These are phyloP conservation scores for Aspergillus haitiensis DNA, from an alignment of 495 filamentous ascomycete species.

Conservation along the genomic window DNA sequence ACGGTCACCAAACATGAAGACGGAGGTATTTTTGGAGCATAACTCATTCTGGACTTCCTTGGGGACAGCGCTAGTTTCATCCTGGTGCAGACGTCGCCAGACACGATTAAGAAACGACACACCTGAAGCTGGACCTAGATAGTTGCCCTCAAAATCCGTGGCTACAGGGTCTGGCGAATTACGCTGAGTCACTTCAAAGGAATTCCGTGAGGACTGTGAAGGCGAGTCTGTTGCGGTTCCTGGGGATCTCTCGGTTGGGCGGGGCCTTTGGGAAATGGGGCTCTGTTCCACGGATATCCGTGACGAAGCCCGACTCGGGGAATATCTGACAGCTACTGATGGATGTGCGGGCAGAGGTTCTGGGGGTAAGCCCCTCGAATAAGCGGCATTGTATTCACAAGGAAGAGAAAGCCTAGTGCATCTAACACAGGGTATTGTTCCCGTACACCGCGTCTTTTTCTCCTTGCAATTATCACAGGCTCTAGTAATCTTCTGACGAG, in stretches of 20 bases:
- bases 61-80: constrained; percentile 38
- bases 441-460: constrained; percentile 49
- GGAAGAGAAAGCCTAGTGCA: constrained; percentile 41
- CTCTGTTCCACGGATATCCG: constrained; percentile 14
- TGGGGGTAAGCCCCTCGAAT: constrained; percentile 47
- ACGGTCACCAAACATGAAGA: constrained; percentile 49
- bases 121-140: constrained; percentile 47
- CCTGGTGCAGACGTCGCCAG: constrained; percentile 46
- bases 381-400: constrained; percentile 47
- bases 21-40: constrained; percentile 38
- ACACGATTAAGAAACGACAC: constrained; percentile 50
- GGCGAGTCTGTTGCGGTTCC: constrained; percentile 5
- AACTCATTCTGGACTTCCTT: constrained; percentile 38
- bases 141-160: constrained; percentile 50
- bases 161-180: constrained; percentile 47
- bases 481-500: constrained; percentile 47
- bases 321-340: constrained; percentile 16
- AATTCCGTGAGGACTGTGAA: constrained; percentile 12
- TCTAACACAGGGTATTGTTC: constrained; percentile 45
- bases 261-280: constrained; percentile 17
- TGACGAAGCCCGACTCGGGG: constrained; percentile 11
- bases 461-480: constrained; percentile 51
- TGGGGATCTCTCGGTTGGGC: constrained; percentile 8
- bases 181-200: constrained; percentile 28
- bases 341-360: constrained; percentile 37